Conservation (phyloP, 75 land plant genomes). For the Cunninghamia lanceolata region DNA sequence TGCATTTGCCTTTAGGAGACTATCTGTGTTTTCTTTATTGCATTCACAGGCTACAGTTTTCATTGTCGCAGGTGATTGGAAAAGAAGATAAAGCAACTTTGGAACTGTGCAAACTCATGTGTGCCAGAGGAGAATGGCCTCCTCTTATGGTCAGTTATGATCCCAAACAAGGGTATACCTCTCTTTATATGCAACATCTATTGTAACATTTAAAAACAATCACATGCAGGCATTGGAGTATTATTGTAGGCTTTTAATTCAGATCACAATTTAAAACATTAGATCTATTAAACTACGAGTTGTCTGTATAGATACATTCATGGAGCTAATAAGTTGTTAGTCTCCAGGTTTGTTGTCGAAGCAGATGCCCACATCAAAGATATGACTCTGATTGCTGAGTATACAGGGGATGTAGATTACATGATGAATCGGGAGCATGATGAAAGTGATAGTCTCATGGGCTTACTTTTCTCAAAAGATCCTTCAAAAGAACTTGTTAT, state of each 20-base stretch:
- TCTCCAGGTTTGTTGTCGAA: constrained; percentile 50
- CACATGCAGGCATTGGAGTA: not conserved
- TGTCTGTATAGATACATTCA: not conserved
- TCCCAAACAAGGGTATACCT: constrained; percentile 37
- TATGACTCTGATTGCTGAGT: constrained; percentile 44
- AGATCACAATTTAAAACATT: not conserved
- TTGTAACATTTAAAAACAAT: not conserved
- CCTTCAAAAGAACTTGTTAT: constrained; percentile 45
- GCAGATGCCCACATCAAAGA: constrained; percentile 49
- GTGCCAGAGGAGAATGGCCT: constrained; percentile 36
- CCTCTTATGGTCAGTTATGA: constrained; percentile 50
- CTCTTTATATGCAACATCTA: constrained; percentile 2
- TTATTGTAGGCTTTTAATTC: not conserved
- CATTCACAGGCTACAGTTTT: not conserved
- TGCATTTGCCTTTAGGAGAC: not conserved
- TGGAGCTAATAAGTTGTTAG: constrained; percentile 1
- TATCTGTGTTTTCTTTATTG: not conserved
- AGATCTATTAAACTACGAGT: not conserved
- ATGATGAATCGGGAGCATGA: constrained; percentile 34
- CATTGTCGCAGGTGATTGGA: constrained; percentile 29
- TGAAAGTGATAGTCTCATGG: constrained; percentile 54
- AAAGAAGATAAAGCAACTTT: constrained; percentile 47
- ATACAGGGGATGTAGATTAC: constrained; percentile 55
- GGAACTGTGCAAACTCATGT: constrained; percentile 41
- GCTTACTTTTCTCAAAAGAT: constrained; percentile 33